These are phyloP conservation scores for Talaromyces amestolkiae DNA, from an alignment of 2,329 filamentous ascomycete genomes.

Conservation along the genomic window DNA sequence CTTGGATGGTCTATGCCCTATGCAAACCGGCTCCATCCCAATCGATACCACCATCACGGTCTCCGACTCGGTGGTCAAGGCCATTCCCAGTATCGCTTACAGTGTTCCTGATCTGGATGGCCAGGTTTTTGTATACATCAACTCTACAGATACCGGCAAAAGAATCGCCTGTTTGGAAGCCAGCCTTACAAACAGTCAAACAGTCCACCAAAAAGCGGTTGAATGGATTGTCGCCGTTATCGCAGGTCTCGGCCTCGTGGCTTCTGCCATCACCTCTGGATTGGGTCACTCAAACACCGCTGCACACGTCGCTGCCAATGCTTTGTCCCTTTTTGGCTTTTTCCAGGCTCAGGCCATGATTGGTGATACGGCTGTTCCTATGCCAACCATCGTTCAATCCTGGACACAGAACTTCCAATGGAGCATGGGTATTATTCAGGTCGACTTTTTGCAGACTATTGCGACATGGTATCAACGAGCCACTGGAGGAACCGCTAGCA, in stretches of 20 bases:
- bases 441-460: conserved; percentile 82
- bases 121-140: conserved; percentile 77
- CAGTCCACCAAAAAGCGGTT: conserved; percentile 82
- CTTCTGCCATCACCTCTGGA: conserved; percentile 84
- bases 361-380: conserved; percentile 74
- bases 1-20: conserved; percentile 79
- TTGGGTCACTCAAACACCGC: conserved; percentile 91
- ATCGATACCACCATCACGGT: conserved; percentile 70
- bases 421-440: conserved; percentile 92
- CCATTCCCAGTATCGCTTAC: conserved; percentile 83
- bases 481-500: conserved; percentile 81
- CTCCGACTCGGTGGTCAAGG: conserved; percentile 54
- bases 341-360: conserved; percentile 93
- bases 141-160: conserved; percentile 60
- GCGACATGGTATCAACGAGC: conserved; percentile 95
- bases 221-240: conserved; percentile 89
- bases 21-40: conserved; percentile 79
- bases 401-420: conserved; percentile 99
- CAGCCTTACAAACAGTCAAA: conserved; percentile 84
- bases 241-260: conserved; percentile 75
- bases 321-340: conserved; percentile 88
- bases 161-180: conserved; percentile 85
- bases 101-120: conserved; percentile 88
- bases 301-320: conserved; percentile 89
- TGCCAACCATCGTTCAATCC: conserved; percentile 82